phyloP scores from a whole-genome alignment of 1,139 yeast genomes.

The Kodamaea sp. region DNA sequence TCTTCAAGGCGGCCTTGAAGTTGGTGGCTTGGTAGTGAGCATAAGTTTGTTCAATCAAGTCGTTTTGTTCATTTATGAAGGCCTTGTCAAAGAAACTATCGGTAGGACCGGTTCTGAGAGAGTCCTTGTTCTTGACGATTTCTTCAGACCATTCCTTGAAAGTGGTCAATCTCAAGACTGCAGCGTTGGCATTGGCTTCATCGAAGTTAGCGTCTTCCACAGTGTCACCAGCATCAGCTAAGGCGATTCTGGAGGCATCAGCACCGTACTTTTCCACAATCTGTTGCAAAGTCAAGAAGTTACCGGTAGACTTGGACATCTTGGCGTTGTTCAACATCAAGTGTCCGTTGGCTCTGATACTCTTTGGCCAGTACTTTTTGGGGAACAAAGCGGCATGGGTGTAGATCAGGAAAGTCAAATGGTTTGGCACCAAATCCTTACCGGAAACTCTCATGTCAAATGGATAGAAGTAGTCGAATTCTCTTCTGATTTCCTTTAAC shows the following conservation, averaged over 20 bases:
- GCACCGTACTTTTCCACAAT: conserved; percentile 91
- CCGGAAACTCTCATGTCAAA: conserved; percentile 90
- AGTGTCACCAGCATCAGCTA: conserved; percentile 98
- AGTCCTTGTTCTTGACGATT: conserved; percentile 48
- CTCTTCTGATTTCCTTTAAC: conserved; percentile 79
- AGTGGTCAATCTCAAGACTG: conserved; percentile 88
- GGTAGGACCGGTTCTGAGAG: conserved; percentile 70
- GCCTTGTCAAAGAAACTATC: conserved; percentile 78
- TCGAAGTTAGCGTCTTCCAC: conserved; percentile 98
- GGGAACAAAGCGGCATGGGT: conserved; percentile 93
- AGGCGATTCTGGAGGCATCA: conserved; percentile 94
- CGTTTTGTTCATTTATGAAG: conserved; percentile 92
- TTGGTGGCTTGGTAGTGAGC: conserved; percentile 70
- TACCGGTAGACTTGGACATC: conserved; percentile 98
- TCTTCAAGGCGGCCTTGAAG: conserved; percentile 87
- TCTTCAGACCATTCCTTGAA: conserved; percentile 96
- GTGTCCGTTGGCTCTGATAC: conserved; percentile 95
- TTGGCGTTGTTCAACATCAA: conserved; percentile 92
- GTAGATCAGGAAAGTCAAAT: conserved; percentile 92
- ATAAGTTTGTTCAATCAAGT: conserved; percentile 70
- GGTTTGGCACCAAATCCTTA: conserved; percentile 96
- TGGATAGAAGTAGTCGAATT: conserved; percentile 94
- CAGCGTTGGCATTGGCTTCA: conserved; percentile 95
- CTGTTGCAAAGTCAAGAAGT: conserved; percentile 88
- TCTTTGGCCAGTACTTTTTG: conserved; percentile 87